These are phyloP conservation scores for Avena sativa DNA, from an alignment of 176 grass and related monocot species.

Conservation along the genomic window DNA sequence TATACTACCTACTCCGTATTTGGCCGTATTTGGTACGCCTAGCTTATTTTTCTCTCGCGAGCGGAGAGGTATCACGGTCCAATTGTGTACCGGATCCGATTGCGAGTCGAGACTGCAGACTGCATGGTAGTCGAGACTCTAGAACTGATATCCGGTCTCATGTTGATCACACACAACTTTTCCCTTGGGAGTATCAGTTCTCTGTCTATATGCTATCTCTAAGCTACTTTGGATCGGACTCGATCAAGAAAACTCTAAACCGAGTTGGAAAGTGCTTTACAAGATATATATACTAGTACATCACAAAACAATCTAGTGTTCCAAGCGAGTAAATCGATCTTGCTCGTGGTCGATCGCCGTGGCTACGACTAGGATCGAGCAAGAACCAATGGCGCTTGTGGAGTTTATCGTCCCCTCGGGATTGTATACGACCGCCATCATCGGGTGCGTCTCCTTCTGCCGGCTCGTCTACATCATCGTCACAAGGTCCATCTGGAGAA, in stretches of 20 bases:
- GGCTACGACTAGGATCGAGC: background rate
- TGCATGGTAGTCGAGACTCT: no score
- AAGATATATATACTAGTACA: background rate
- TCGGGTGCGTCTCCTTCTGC: background rate
- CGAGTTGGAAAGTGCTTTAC: background rate
- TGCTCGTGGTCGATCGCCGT: background rate
- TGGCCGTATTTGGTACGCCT: no score
- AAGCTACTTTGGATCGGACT: background rate
- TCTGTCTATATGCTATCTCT: no score
- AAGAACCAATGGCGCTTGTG: background rate
- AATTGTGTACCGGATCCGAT: no score
- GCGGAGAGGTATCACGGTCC: no score
- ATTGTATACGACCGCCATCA: background rate
- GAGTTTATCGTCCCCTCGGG: background rate
- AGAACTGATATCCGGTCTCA: no score
- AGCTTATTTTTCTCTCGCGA: no score
- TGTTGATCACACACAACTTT: no score
- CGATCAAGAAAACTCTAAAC: constrained; percentile 1
- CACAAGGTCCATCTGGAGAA: background rate
- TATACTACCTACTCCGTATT: no score
- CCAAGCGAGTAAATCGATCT: background rate
- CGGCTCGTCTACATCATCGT: background rate
- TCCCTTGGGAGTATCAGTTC: no score
- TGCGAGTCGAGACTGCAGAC: no score
- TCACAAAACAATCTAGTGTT: background rate